Evolutionary conservation across 495 filamentous ascomycete species (phyloP), one percentile per base, ranked within the genome.

Genomic region (Letharia lupina): DNA sequence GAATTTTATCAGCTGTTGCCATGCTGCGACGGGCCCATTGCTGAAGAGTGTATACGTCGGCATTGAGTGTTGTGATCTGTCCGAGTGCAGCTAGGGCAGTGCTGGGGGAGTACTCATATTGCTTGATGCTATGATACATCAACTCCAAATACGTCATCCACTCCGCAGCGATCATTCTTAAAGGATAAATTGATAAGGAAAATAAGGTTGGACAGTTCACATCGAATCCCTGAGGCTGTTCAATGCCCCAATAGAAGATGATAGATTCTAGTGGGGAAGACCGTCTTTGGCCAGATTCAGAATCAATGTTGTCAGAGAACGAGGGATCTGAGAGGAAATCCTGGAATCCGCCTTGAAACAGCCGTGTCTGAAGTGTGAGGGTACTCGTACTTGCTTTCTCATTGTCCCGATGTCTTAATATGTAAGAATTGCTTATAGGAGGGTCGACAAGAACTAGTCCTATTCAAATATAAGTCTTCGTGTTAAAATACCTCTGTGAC

Each of bases 81-180:
- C 20, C 28, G n/a, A 64, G 23, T 20, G 62, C 12, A 56, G 62
- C n/a, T 7, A 54, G 23, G 6, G 50, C 28, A 5, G 39, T 68
- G 52, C 45, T 57, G 42, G 65, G 28, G 13, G 68, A 67, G 52
- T 70, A 69, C 61, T 71, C 68, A 40, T 70, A 65, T 33, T 64
- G 23, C 40, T 71, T 67, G 37, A 67, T 60, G 50, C 39, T 70
- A 45, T 69, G 42, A 42, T 57, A 54, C 64, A 71, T 71, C n/a
- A 67, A 45, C 33, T 66, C 60, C 37, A 64, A 18, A 28, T 67
- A 69, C 9, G 23, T 64, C 39, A 71, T 63, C 64, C 64, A 71
- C 52, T 71, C 68, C 31, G 64, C 68, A 31, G 62, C 69, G 31
- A 62, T 61, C n/a, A 71, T 70, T 40, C 65, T 69, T 11, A 71